Base-by-base conservation (phyloP, 2,329 filamentous ascomycete species). In the Cyphellophora attinorum region DNA sequence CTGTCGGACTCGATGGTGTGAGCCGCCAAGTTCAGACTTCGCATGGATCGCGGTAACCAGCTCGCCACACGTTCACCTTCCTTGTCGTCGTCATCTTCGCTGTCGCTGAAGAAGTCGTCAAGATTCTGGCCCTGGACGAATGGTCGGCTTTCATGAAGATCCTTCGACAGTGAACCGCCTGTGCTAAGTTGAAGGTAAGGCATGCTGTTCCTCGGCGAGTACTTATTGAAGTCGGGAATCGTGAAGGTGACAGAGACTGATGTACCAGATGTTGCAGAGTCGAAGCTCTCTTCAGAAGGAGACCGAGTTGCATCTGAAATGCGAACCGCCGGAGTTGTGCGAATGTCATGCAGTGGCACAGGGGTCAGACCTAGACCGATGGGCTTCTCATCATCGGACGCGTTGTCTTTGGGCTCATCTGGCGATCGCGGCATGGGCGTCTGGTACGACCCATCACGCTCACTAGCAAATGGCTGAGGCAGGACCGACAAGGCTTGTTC, bases 381-480 rank as follows among this genome's bases (percentile, higher is more conserved):
- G 5, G 17, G 10, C 8, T 8, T 11, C 8, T 17, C 13, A 5
- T 10, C 14, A 11, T n/a, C 30, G 14, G 2, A 15, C 19, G 19
- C n/a, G 12, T 19, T 21, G 12, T 18, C 13, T 4, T 32, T 18
- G n/a, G n/a, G n/a, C n/a, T n/a, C n/a, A n/a, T n/a, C n/a, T 25
- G 21, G 21, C n/a, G 21, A 25, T 10, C n/a, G 10, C n/a, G 10
- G 21, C n/a, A n/a, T n/a, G 5, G 21, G 27, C 28, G 38, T 31
- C n/a, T 39, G 18, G 27, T 45, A 44, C 6, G 8, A 8, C 6
- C 42, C 41, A 19, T 11, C 11, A 16, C 39, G 36, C 3, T 34
- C 33, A 6, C 35, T 31, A 5, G 38, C 37, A 23, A 37, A 47
- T 4, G 46, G 42, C 12, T 44, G 23, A 11, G 47, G 44, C 4